A percentile compares a stretch with the other conserved stretches of the same genome.
Evolutionary conservation across 257 asterid species (phyloP).

Genomic region (Anisodus tanguticus): DNA sequence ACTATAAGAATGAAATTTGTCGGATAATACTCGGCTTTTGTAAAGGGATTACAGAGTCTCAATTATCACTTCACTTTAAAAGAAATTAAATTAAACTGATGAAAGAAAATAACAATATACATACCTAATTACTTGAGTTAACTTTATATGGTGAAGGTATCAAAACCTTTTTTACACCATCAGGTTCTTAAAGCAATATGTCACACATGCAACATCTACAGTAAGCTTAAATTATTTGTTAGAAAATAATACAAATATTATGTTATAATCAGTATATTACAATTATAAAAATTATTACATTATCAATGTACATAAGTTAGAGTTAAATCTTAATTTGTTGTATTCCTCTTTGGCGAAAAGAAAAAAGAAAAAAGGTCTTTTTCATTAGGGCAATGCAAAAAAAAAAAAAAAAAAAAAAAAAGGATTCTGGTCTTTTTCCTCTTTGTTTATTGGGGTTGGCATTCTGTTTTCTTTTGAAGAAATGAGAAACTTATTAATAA

Average conservation of each 20-base stretch:
- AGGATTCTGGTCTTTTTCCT: background rate
- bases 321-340: too few relatives aligned
- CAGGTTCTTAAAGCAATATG: too few relatives aligned
- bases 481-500: background rate
- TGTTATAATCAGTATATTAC: too few relatives aligned
- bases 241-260: too few relatives aligned
- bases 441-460: background rate
- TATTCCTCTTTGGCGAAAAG: too few relatives aligned
- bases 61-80: background rate
- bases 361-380: background rate
- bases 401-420: background rate
- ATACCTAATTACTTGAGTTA: background rate
- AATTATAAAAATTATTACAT: too few relatives aligned
- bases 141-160: background rate
- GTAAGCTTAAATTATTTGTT: too few relatives aligned
- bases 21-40: constrained; percentile 43
- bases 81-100: background rate
- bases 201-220: too few relatives aligned
- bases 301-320: too few relatives aligned
- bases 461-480: background rate
- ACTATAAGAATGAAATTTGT: constrained; percentile 59
- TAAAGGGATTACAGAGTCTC: constrained; percentile 30
- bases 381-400: background rate
- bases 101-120: background rate
- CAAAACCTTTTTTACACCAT: too few relatives aligned